Evolutionary conservation across 2,329 filamentous ascomycete species (phyloP).

Genomic region (Tricladium varicosporioides): DNA sequence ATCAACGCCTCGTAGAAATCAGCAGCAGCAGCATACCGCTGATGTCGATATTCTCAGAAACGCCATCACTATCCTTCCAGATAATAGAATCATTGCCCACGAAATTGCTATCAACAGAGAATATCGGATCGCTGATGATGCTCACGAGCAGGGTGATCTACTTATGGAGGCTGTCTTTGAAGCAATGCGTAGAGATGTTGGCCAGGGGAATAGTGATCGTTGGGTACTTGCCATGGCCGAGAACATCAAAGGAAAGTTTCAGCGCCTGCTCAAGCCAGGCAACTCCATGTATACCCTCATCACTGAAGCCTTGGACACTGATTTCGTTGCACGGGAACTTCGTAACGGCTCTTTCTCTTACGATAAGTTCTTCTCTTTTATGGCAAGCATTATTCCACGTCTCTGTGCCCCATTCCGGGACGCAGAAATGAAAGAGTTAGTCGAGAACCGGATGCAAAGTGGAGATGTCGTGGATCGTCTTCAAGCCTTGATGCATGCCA

Average conservation of each 20-base stretch:
- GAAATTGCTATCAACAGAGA: constrained; percentile 78
- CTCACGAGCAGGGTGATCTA: constrained; percentile 60
- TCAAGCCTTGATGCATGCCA: constrained; percentile 71
- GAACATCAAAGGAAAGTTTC: constrained; percentile 68
- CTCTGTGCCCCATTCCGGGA: constrained; percentile 81
- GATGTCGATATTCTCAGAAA: constrained; percentile 30
- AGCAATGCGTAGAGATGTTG: constrained; percentile 59
- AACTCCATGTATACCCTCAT: constrained; percentile 75
- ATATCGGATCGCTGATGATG: constrained; percentile 66
- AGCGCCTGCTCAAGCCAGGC: constrained; percentile 67
- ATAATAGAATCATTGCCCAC: constrained; percentile 74
- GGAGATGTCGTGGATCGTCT: constrained; percentile 73
- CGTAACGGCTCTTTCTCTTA: constrained; percentile 74
- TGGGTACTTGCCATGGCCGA: constrained; percentile 71
- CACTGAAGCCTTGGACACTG: constrained; percentile 70
- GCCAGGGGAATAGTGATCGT: constrained; percentile 61
- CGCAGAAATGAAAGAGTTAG: constrained; percentile 66
- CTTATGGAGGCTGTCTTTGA: constrained; percentile 55
- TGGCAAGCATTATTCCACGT: constrained; percentile 72
- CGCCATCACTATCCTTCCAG: constrained; percentile 55
- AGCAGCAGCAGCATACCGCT: constrained; percentile 13
- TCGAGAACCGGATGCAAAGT: constrained; percentile 57
- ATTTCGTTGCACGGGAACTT: constrained; percentile 68
- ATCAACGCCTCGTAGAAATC: constrained; percentile 42
- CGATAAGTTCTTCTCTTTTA: constrained; percentile 74